Evolutionary conservation across 2,329 filamentous ascomycete species (phyloP), one percentile per base, ranked within the genome.

Genomic region (Aspergillus chevalieri): DNA sequence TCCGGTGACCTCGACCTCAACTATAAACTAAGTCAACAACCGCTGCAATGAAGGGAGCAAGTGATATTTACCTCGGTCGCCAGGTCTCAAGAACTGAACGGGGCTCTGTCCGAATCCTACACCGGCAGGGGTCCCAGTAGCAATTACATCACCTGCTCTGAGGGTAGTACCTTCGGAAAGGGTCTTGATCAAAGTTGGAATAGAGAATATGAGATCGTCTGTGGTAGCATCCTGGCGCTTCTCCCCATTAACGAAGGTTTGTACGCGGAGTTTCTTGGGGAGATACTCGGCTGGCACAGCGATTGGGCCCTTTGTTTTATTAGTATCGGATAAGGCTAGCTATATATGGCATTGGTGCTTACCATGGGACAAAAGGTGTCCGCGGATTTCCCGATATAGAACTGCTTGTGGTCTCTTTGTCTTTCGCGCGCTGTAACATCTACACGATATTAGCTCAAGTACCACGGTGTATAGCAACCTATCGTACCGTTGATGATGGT

Each of bases 341-440:
- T 10, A 22, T 8, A 12, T 9, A 12, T 9, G 4, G 4, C 9
- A 28, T 3, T 14, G 2, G 21, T 21, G 6, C 21, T 44, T 30
- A 44, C 42, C 43, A 81, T 80, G 0, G 78, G 78, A 52, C 78
- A 81, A 53, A 76, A 81, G 0, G 76, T 79, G 57, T 82, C 78
- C 0, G 73, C 64, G 0, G 74, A 78, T 59, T 82, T 82, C 6
- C 79, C 79, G 44, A 83, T 74, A 48, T 76, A 82, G 59, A 81
- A 82, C 52, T 83, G 80, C 59, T 82, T 81, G 50, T 82, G 79
- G 45, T 82, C 78, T 22, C 77, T 62, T 59, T 82, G 79, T 54
- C 72, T 70, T 41, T 76, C 75, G 8, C 79, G 65, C 0, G 78
- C 77, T 0, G 78, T 79, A 15, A 81, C 67, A 45, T 82, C 79